These are phyloP conservation scores for Bondarzewia mesenterica DNA, from an alignment of 1,284 basidiomycete genomes.

Conservation along the genomic window DNA sequence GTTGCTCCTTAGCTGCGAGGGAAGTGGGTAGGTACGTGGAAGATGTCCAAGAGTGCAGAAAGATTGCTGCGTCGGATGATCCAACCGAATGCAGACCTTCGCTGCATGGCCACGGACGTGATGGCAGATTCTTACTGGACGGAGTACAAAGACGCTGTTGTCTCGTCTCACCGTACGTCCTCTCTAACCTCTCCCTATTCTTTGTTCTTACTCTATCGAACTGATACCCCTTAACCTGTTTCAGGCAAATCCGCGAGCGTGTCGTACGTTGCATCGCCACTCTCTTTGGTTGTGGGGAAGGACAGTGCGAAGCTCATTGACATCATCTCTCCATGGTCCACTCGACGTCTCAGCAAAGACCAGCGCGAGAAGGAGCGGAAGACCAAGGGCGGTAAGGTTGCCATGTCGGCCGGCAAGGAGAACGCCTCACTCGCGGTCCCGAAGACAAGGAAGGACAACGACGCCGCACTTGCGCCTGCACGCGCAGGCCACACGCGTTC, in stretches of 20 bases:
- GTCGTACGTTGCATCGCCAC: slow-evolving; percentile 28
- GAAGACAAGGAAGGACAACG: slow-evolving; percentile 10
- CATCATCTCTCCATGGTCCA: slow-evolving; percentile 27
- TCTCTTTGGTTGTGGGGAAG: slow-evolving; percentile 18
- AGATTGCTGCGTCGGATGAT: slow-evolving; percentile 69
- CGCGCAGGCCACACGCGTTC: slow-evolving; percentile 17
- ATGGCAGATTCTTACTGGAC: slow-evolving; percentile 66
- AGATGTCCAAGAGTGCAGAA: slow-evolving; percentile 60
- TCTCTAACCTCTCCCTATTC: background rate
- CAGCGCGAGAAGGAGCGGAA: slow-evolving; percentile 9
- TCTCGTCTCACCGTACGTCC: slow-evolving; percentile 19
- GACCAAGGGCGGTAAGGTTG: slow-evolving; percentile 9
- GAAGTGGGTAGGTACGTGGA: slow-evolving; percentile 78
- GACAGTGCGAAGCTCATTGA: slow-evolving; percentile 37
- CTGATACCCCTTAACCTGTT: background rate
- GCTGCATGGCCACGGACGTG: slow-evolving; percentile 59
- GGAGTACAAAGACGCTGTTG: slow-evolving; percentile 10
- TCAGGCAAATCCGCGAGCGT: slow-evolving; percentile 46
- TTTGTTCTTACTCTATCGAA: background rate
- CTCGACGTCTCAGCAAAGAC: slow-evolving; percentile 11
- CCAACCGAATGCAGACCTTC: slow-evolving; percentile 62
- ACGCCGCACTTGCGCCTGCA: slow-evolving; percentile 4
- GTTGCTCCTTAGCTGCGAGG: slow-evolving; percentile 46
- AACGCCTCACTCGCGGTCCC: slow-evolving; percentile 6
- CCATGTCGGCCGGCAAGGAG: slow-evolving; percentile 1